A percentile compares a stretch with the other conserved stretches of the same genome.
phyloP scores from a whole-genome alignment of 148 eudicot species.

The Agrostemma githago region DNA sequence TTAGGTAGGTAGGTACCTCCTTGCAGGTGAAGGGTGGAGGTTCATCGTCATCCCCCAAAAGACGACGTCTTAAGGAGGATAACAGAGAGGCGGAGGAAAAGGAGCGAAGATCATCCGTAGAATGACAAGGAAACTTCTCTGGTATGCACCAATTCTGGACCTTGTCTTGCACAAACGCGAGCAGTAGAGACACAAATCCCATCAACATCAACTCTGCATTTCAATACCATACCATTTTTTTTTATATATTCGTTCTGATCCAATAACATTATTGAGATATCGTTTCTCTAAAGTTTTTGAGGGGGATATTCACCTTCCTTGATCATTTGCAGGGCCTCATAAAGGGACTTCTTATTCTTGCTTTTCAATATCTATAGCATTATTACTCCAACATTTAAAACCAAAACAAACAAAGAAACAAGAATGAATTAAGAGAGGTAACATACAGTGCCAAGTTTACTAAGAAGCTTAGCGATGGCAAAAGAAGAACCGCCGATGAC shows the following conservation, averaged over 20 bases:
- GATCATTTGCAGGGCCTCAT: conserved; percentile 26
- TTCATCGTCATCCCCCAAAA: conserved; percentile 7
- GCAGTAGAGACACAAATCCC: conserved; percentile 32
- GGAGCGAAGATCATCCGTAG: neutral
- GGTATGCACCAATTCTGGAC: conserved; percentile 20
- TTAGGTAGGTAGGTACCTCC: conserved; percentile 4
- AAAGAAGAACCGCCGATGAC: conserved; percentile 24
- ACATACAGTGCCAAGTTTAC: conserved; percentile 22
- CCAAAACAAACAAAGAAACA: neutral
- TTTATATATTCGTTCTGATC: no score
- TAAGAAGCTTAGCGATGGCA: conserved; percentile 20
- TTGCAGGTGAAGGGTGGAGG: conserved; percentile 4
- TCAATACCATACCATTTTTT: neutral
- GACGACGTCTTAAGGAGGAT: conserved; percentile 11
- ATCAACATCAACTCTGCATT: conserved; percentile 32
- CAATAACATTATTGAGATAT: no score
- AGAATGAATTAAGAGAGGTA: neutral
- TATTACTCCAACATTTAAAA: neutral
- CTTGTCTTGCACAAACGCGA: conserved; percentile 26
- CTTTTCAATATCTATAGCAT: conserved; percentile 17
- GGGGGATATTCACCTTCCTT: conserved; percentile 29
- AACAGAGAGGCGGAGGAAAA: neutral
- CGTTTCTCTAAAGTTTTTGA: no score
- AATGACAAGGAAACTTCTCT: conserved; percentile 22
- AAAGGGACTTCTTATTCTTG: conserved; percentile 21